These are phyloP conservation scores for Phalaenopsis equestris DNA, from an alignment of 106 monocot genomes.

Conservation along the genomic window DNA sequence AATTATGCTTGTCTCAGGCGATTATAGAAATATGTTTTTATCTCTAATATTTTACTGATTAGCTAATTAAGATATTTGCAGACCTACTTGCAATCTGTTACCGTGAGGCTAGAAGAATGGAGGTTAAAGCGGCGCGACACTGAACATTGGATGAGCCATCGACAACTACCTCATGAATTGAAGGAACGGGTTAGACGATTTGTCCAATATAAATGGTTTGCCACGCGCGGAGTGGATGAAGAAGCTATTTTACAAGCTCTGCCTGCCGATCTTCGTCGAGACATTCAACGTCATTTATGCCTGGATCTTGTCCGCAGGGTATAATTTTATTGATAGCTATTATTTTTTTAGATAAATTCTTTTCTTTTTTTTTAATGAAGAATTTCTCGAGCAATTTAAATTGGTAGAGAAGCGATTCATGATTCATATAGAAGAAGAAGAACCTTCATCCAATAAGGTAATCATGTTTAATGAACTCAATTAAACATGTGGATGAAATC, in stretches of 20 bases:
- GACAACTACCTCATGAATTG: conserved; percentile 65
- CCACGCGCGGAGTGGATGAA: conserved; percentile 78
- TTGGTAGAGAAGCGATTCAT: background rate
- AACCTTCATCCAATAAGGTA: background rate
- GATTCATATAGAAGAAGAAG: background rate
- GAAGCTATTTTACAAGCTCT: conserved; percentile 54
- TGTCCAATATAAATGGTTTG: conserved; percentile 85
- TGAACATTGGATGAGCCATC: conserved; percentile 93
- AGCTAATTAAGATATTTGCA: conserved; percentile 6
- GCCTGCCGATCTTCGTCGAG: conserved; percentile 76
- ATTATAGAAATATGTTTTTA: background rate
- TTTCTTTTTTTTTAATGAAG: background rate
- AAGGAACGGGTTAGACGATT: conserved; percentile 64
- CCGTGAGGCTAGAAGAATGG: conserved; percentile 86
- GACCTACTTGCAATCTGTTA: conserved; percentile 82
- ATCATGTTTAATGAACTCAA: background rate
- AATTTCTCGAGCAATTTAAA: background rate
- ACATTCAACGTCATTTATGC: conserved; percentile 81
- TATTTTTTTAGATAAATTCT: background rate
- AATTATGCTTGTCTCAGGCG: background rate
- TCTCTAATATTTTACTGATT: background rate
- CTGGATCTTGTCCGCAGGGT: conserved; percentile 82
- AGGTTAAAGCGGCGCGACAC: conserved; percentile 72
- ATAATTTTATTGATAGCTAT: conserved; percentile 1
- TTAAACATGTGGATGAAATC: background rate